Conservation (phyloP, 2,329 filamentous ascomycete genomes). For the Cercospora zeina region DNA sequence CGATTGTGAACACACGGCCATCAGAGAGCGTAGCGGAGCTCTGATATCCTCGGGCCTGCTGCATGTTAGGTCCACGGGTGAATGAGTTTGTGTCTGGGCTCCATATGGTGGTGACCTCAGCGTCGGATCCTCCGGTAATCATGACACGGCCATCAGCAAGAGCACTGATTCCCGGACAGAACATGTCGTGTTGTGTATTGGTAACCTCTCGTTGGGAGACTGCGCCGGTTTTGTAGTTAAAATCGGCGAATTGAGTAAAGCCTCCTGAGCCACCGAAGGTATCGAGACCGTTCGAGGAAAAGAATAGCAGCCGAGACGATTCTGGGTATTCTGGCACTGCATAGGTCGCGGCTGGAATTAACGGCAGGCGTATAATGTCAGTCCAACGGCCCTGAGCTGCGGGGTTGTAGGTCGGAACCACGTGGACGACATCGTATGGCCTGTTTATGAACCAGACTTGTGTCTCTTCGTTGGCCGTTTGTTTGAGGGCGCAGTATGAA, state of each 20-base stretch:
- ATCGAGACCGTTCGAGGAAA: constrained; percentile 7
- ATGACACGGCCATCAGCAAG: constrained; percentile 53
- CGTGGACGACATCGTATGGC: constrained; percentile 11
- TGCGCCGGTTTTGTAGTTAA: constrained; percentile 18
- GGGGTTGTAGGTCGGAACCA: neutral
- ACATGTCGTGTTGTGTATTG: constrained; percentile 57
- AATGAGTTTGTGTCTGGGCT: constrained; percentile 45
- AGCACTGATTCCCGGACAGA: constrained; percentile 58
- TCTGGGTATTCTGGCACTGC: constrained; percentile 19
- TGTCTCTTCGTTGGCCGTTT: neutral
- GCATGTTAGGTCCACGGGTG: constrained; percentile 47
- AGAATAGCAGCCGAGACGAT: constrained; percentile 13
- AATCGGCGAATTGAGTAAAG: constrained; percentile 22
- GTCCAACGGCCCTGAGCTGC: constrained; percentile 19
- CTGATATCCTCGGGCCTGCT: constrained; percentile 54
- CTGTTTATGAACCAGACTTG: constrained; percentile 10
- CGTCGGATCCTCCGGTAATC: constrained; percentile 57
- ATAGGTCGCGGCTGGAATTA: constrained; percentile 21
- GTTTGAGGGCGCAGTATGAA: constrained; percentile 11
- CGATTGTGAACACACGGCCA: constrained; percentile 46
- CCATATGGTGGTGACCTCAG: constrained; percentile 53
- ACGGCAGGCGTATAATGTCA: constrained; percentile 14
- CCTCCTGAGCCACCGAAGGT: constrained; percentile 10
- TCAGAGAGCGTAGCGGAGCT: constrained; percentile 53
- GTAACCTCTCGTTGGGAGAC: constrained; percentile 29